A percentile compares a stretch with the other conserved stretches of the same genome.
Conservation (phyloP, 495 filamentous ascomycete species). For the Pseudomonodictys pantanalensis region DNA sequence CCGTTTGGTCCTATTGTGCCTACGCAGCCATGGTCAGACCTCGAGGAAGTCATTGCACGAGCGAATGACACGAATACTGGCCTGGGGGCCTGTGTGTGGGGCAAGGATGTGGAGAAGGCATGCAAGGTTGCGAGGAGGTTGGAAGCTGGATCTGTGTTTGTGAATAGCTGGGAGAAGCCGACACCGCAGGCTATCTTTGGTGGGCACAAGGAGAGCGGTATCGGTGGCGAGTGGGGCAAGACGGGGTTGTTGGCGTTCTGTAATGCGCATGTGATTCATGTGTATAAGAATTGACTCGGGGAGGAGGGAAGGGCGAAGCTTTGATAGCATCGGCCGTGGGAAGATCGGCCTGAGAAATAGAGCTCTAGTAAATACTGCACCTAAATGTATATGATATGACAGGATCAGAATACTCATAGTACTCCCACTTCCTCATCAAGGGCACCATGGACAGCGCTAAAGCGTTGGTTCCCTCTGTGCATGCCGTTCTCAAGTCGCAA, state of each 20-base stretch:
- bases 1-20: conserved; percentile 53
- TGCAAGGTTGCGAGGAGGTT: conserved; percentile 44
- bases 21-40: conserved; percentile 48
- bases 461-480: no score
- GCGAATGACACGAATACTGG: conserved; percentile 51
- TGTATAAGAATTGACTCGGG: conserved; percentile 36
- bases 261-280: conserved; percentile 52
- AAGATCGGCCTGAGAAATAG: no score
- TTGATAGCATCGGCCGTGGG: no score
- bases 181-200: conserved; percentile 57
- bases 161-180: conserved; percentile 46
- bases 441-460: no score
- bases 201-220: conserved; percentile 64
- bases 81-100: conserved; percentile 53
- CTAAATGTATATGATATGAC: no score
- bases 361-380: no score
- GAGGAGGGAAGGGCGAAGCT: background rate
- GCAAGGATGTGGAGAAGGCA: conserved; percentile 46
- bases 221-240: conserved; percentile 53
- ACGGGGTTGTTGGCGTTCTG: conserved; percentile 58
- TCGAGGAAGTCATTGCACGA: conserved; percentile 51
- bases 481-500: no score
- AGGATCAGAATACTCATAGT: no score
- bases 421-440: no score
- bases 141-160: conserved; percentile 49